Evolutionary conservation across 2,329 filamentous ascomycete genomes (phyloP).

Genomic region (Aspergillus sp.): DNA sequence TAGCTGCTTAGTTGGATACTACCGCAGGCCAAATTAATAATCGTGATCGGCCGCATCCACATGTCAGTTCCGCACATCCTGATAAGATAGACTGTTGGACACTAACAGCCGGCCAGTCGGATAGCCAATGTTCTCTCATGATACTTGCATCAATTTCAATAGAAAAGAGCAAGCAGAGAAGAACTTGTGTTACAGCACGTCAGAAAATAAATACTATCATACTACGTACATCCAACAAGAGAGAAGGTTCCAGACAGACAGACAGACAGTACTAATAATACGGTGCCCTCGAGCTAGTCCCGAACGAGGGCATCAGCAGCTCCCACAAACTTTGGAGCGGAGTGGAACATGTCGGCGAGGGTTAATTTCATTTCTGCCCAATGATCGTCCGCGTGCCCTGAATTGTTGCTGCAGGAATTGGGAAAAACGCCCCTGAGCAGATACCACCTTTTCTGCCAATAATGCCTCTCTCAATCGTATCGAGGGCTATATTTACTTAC

Average conservation of each 20-base stretch:
- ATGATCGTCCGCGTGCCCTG: neutral
- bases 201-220: too few species aligned
- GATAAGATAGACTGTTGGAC: neutral
- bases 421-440: neutral
- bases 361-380: slow-evolving; percentile 2
- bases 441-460: neutral
- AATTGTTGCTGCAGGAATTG: neutral
- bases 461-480: neutral
- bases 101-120: too few species aligned
- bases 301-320: neutral
- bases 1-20: too few species aligned
- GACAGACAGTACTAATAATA: too few species aligned
- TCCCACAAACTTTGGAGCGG: neutral
- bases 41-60: neutral
- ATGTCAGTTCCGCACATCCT: neutral
- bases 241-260: too few species aligned
- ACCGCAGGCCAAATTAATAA: neutral
- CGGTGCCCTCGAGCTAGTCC: neutral
- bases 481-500: neutral
- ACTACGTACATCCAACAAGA: too few species aligned
- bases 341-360: neutral
- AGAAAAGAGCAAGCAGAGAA: too few species aligned
- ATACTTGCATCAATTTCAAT: too few species aligned
- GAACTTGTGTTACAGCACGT: too few species aligned
- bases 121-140: too few species aligned